Evolutionary conservation across 192 early-diverging fungal species (phyloP), one percentile per base, ranked within the genome.

Genomic region (Phlyctochytrium planicorne): DNA sequence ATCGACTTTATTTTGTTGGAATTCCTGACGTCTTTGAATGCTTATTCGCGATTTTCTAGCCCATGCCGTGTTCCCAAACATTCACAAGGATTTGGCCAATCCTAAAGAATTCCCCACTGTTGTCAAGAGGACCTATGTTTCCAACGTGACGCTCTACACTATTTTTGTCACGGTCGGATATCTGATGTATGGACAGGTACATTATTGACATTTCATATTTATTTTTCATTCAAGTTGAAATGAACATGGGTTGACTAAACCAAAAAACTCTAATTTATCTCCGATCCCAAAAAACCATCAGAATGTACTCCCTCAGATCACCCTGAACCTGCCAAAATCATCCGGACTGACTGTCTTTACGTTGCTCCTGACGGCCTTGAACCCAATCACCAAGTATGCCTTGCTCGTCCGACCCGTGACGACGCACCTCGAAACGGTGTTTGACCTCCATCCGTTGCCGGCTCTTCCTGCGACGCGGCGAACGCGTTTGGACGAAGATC

Each of bases 331-430:
- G 16, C 79, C 89, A n/a, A 78, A 79, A 30, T 63, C 66, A 30
- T 25, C 71, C 34, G 40, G 10, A 20, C 66, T 89, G 16, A 90
- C 82, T 31, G 50, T 73, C 29, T 34, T 86, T 2, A 90, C 87
- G 23, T 53, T 91, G 53, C 82, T 74, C 53, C 69, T 91, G 2
- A 78, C 90, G 32, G 87, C 85, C 2, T 63, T 91, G 29, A 91
- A 89, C 31, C 89, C 90, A 3, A 55, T 89, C 56, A 87, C 90
- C 27, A 91, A 91, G 65, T 91, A 88, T 65, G 86, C 86, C 16
- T 67, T 91, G 20, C 82, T 77, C 52, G 52, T 89, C 55, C 87
- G 81, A 10, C 89, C 89, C 23, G 77, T 91, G n/a, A 80, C 78
- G 53, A 34, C 59, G 30, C 76, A 74, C 40, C 27, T 68, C 17